Conservation (phyloP, 148 eudicot species). For the Camellia sinensis region DNA sequence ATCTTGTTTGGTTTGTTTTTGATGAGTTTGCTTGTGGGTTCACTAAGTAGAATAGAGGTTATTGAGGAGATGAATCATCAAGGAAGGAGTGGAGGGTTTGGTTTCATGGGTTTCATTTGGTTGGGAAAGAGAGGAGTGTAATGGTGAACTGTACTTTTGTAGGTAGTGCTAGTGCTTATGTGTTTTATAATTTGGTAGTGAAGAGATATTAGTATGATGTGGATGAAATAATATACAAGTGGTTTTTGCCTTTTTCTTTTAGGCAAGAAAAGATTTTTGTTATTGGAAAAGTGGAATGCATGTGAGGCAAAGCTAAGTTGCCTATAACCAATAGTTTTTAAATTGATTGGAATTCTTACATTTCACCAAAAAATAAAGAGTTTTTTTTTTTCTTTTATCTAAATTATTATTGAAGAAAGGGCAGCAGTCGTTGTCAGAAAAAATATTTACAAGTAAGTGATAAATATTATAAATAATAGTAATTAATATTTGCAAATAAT, state of each 20-base stretch:
- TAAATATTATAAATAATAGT: too few species aligned
- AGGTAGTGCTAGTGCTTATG: neutral
- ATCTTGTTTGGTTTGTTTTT: slow-evolving; percentile 24
- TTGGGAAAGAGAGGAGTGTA: slow-evolving; percentile 3
- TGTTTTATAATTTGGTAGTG: slow-evolving; percentile 19
- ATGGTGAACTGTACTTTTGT: neutral
- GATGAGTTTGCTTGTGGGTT: neutral
- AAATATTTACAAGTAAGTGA: too few species aligned
- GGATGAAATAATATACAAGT: slow-evolving; percentile 25
- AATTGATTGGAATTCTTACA: too few species aligned
- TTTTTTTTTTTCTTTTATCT: too few species aligned
- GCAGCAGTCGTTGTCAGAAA: too few species aligned
- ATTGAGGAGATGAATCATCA: slow-evolving; percentile 3
- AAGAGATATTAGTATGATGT: slow-evolving; percentile 2
- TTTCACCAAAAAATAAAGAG: neutral
- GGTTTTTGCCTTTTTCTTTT: slow-evolving; percentile 78
- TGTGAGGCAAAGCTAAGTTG: slow-evolving; percentile 71
- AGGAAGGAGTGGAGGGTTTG: neutral
- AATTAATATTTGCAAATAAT: too few species aligned
- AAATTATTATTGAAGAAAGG: too few species aligned
- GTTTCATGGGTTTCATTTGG: slow-evolving; percentile 14
- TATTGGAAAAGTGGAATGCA: slow-evolving; percentile 67
- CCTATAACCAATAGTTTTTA: slow-evolving; percentile 15
- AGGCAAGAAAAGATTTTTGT: slow-evolving; percentile 44
- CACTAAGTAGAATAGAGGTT: neutral